phyloP scores from a whole-genome alignment of 345 rosid species.

The Rhizophora apiculata region DNA sequence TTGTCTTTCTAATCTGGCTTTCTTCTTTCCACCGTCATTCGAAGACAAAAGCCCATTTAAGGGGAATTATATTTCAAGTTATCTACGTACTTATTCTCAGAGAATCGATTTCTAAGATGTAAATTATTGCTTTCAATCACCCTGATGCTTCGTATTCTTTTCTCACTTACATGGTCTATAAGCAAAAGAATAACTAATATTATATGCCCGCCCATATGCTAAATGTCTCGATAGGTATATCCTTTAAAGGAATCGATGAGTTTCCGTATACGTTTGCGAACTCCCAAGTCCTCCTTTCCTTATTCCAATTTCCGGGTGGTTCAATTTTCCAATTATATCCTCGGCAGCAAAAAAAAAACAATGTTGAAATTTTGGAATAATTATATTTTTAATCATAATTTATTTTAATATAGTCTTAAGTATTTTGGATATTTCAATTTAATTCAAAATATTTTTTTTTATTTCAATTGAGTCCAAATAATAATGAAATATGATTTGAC shows the following conservation, averaged over 20 bases:
- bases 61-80: too few species aligned
- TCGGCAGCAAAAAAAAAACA: background rate
- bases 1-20: too few species aligned
- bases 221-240: background rate
- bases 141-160: slow-evolving; percentile 4
- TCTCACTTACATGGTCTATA: slow-evolving; percentile 12
- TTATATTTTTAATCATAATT: too few species aligned
- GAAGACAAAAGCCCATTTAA: too few species aligned
- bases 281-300: background rate
- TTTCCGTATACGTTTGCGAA: background rate
- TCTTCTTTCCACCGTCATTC: too few species aligned
- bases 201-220: background rate
- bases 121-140: slow-evolving; percentile 11
- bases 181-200: background rate
- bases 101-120: slow-evolving; percentile 22
- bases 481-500: too few species aligned
- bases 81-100: slow-evolving; percentile 1
- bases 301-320: background rate
- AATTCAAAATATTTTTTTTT: too few species aligned
- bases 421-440: too few species aligned
- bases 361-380: background rate
- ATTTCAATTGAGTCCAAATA: too few species aligned
- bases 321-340: background rate
- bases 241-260: background rate
- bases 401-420: too few species aligned